Evolutionary conservation across 2,329 filamentous ascomycete genomes (phyloP).

Genomic region (Diaporthe ilicicola): DNA sequence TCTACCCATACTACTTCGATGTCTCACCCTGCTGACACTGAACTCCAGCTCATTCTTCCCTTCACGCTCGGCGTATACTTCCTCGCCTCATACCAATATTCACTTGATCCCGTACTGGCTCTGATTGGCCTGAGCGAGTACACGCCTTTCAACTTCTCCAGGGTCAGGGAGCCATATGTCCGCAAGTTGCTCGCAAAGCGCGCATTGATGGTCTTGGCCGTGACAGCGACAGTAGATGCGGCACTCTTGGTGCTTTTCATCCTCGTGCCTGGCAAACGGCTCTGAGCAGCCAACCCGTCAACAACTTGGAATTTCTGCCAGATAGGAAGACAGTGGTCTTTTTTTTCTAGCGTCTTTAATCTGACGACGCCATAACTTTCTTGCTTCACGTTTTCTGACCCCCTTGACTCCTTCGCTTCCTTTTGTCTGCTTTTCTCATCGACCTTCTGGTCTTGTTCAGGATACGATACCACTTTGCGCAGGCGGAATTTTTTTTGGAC

Average conservation of each 20-base stretch:
- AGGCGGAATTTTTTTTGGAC: conserved; percentile 2
- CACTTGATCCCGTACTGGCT: conserved; percentile 89
- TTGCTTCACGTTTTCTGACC: conserved; percentile 5
- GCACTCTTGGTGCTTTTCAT: conserved; percentile 92
- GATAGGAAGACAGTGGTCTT: background rate
- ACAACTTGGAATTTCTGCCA: background rate
- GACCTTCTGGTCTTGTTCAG: conserved; percentile 18
- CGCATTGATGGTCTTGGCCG: conserved; percentile 79
- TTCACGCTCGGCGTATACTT: conserved; percentile 93
- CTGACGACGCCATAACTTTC: conserved; percentile 12
- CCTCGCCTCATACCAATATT: conserved; percentile 92
- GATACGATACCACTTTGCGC: conserved; percentile 22
- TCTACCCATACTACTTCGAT: background rate
- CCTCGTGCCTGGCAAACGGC: conserved; percentile 87
- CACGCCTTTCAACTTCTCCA: conserved; percentile 90
- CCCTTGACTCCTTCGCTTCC: background rate
- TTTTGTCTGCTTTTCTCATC: background rate
- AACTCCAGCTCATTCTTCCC: conserved; percentile 74
- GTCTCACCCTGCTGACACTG: conserved; percentile 30
- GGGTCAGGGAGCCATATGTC: conserved; percentile 90
- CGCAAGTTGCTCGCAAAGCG: conserved; percentile 85
- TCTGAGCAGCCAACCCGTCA: conserved; percentile 55
- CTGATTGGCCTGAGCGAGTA: conserved; percentile 94
- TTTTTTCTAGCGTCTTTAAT: conserved; percentile 18
- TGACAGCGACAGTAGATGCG: conserved; percentile 80